Conservation (phyloP, 2,329 filamentous ascomycete genomes). For the Epichloe scottii region DNA sequence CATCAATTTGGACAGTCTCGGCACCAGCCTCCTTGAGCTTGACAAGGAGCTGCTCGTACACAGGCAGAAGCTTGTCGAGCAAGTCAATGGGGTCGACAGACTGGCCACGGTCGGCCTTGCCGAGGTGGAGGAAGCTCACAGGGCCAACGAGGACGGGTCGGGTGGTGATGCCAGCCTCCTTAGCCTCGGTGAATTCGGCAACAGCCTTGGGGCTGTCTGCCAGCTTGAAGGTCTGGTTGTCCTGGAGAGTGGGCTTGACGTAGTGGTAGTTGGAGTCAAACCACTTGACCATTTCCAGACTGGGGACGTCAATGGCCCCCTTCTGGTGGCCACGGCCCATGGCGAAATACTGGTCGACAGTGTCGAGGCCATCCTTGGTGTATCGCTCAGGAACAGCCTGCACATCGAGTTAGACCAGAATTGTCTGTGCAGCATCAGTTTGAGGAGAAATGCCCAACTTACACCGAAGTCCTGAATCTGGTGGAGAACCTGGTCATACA, state of each 20-base stretch:
- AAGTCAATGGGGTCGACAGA: constrained; percentile 86
- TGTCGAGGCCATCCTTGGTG: constrained; percentile 74
- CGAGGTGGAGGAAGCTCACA: constrained; percentile 93
- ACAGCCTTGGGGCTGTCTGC: constrained; percentile 83
- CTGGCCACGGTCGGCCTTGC: constrained; percentile 95
- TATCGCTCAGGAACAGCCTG: constrained; percentile 89
- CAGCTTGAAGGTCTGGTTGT: constrained; percentile 94
- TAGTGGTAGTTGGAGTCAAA: constrained; percentile 99
- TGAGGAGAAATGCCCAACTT: constrained; percentile 26
- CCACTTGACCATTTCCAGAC: constrained; percentile 99
- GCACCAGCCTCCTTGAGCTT: constrained; percentile 94
- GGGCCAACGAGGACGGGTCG: constrained; percentile 91
- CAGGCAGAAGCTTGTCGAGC: constrained; percentile 81
- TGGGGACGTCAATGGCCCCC: constrained; percentile 82
- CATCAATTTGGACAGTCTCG: constrained; percentile 94
- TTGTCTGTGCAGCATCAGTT: not conserved
- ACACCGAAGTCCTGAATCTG: constrained; percentile 98
- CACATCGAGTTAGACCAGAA: not conserved
- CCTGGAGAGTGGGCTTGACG: constrained; percentile 96
- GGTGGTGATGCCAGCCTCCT: constrained; percentile 87
- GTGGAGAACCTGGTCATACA: constrained; percentile 94
- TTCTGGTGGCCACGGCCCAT: constrained; percentile 99
- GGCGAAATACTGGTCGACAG: constrained; percentile 96
- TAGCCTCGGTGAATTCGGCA: constrained; percentile 88
- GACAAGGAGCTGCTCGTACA: constrained; percentile 85